Evolutionary conservation across 192 early-diverging fungal species (phyloP).

Genomic region (Funneliformis geosporum): DNA sequence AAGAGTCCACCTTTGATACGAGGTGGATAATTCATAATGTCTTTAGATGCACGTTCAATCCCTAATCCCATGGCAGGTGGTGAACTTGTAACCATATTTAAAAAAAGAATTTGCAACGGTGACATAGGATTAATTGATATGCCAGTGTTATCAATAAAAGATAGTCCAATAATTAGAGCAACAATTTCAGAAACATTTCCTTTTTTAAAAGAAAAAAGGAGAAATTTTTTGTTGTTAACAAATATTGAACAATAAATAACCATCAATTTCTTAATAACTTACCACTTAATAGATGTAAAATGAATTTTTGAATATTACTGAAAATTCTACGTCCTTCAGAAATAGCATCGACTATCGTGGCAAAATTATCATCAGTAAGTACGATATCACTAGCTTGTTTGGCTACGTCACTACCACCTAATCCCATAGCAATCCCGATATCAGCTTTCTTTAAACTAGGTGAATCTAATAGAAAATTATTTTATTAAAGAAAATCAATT

Average conservation of each 20-base stretch:
- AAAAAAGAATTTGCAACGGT: slow-evolving; percentile 76
- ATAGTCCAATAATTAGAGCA: slow-evolving; percentile 71
- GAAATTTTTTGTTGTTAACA: too few species aligned
- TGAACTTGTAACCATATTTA: slow-evolving; percentile 79
- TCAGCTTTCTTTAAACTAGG: slow-evolving; percentile 77
- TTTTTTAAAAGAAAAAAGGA: too few species aligned
- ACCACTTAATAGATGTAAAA: slow-evolving; percentile 69
- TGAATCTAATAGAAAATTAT: slow-evolving; percentile 60
- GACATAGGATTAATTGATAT: slow-evolving; percentile 75
- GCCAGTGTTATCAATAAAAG: slow-evolving; percentile 61
- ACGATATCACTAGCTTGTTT: slow-evolving; percentile 93
- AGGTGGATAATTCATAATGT: slow-evolving; percentile 75
- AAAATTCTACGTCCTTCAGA: slow-evolving; percentile 81
- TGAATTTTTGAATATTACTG: slow-evolving; percentile 73
- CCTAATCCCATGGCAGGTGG: slow-evolving; percentile 81
- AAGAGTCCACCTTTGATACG: slow-evolving; percentile 67
- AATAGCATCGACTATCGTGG: slow-evolving; percentile 76
- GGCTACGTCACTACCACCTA: slow-evolving; percentile 90
- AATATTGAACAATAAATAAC: too few species aligned
- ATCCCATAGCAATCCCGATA: slow-evolving; percentile 89
- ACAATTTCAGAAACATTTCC: slow-evolving; percentile 76
- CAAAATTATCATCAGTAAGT: slow-evolving; percentile 79
- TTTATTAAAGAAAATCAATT: not conserved
- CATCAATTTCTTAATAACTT: too few species aligned
- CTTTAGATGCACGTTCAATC: slow-evolving; percentile 60